phyloP scores from a whole-genome alignment of 1,284 basidiomycete species.

The Pseudozyma pruni region DNA sequence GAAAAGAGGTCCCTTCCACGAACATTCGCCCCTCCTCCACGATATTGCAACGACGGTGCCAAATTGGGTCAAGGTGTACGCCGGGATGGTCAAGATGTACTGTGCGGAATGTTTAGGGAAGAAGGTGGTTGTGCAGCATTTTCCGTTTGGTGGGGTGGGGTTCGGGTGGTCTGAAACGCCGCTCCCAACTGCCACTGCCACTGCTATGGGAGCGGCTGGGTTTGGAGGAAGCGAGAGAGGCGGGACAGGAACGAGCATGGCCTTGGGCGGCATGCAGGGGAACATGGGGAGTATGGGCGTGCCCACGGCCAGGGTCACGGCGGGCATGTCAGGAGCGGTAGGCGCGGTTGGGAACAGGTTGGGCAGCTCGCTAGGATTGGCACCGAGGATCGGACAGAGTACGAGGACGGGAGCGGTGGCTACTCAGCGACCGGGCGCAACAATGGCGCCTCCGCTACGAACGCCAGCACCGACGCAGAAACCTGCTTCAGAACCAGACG shows the following conservation, averaged over 20 bases:
- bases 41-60: constrained; percentile 85
- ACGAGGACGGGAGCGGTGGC: not conserved
- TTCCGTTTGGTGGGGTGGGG: constrained; percentile 77
- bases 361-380: constrained; percentile 10
- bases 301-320: constrained; percentile 24
- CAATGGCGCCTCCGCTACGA: not conserved
- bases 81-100: constrained; percentile 95
- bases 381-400: not conserved
- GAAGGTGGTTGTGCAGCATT: constrained; percentile 94
- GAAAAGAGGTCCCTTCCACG: constrained; percentile 58
- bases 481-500: not conserved
- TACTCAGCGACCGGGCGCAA: not conserved
- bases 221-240: no score
- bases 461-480: constrained; percentile 1
- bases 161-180: constrained; percentile 27
- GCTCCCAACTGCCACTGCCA: not conserved
- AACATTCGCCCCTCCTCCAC: constrained; percentile 78
- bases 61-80: constrained; percentile 88
- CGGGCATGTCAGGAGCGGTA: not conserved
- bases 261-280: constrained; percentile 23
- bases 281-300: constrained; percentile 43
- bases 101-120: constrained; percentile 94
- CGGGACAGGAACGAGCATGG: constrained; percentile 9
- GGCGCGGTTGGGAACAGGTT: not conserved
- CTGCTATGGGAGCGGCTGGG: not conserved